A percentile compares a stretch with the other conserved stretches of the same genome.
These are phyloP conservation scores for Lepidium campestre DNA, from an alignment of 441 rosid genomes.

Conservation along the genomic window DNA sequence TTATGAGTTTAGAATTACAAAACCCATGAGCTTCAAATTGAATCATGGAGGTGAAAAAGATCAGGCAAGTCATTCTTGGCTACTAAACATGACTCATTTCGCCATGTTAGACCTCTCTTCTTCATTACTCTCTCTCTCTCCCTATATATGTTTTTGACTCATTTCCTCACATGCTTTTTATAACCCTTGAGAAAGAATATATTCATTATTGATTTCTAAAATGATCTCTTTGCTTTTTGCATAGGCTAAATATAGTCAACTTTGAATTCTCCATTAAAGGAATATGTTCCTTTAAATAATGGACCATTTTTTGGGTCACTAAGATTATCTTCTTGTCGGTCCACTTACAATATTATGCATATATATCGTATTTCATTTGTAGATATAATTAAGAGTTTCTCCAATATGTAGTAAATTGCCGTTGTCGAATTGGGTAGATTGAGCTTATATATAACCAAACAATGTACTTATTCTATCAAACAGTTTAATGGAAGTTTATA, in stretches of 20 bases:
- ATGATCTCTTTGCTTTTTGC: not conserved
- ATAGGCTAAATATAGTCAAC: slow-evolving; percentile 25
- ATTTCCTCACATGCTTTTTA: not conserved
- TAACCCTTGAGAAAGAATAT: slow-evolving; percentile 23
- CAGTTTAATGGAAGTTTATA: not conserved
- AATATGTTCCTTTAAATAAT: slow-evolving; percentile 18
- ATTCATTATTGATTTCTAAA: slow-evolving; percentile 11
- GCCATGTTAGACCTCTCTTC: slow-evolving; percentile 24
- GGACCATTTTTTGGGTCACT: slow-evolving; percentile 9
- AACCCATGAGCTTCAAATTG: not conserved
- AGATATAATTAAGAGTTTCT: not conserved
- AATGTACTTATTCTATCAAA: not conserved
- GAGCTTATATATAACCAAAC: not conserved
- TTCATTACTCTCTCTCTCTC: slow-evolving; percentile 8
- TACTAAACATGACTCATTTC: slow-evolving; percentile 14
- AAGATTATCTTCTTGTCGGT: not conserved
- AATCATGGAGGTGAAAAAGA: slow-evolving; percentile 22
- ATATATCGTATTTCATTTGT: not conserved
- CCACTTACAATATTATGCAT: not conserved
- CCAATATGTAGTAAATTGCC: too few relatives aligned
- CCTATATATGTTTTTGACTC: not conserved
- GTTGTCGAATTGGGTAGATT: not conserved
- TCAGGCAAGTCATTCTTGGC: not conserved
- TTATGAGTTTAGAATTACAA: not conserved
- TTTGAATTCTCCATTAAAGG: slow-evolving; percentile 3